phyloP scores from a whole-genome alignment of 129 eudicot species.

The Silybum marianum region DNA sequence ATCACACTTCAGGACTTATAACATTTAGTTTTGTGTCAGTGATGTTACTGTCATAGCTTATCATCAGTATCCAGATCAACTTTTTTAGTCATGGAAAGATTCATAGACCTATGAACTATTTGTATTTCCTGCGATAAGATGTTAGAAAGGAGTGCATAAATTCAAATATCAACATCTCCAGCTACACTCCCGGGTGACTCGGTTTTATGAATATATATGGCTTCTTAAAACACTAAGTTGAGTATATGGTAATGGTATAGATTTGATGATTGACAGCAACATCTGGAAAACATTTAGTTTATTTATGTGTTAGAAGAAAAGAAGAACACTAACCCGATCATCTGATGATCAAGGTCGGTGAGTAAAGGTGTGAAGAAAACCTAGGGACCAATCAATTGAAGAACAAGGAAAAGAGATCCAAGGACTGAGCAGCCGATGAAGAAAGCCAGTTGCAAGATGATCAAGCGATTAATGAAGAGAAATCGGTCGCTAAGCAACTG shows the following conservation, averaged over 20 bases:
- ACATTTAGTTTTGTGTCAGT: not conserved
- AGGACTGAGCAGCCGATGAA: not conserved
- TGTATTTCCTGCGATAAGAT: not conserved
- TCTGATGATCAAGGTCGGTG: not conserved
- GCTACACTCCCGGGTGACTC: not conserved
- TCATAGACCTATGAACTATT: not conserved
- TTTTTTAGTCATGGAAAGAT: not conserved
- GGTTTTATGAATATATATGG: not conserved
- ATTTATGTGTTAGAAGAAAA: not conserved
- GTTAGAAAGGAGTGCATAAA: not conserved
- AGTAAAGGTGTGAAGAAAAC: not conserved
- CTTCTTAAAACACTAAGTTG: not conserved
- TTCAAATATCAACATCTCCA: not conserved
- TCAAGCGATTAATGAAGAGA: not conserved
- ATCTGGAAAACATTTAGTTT: not conserved
- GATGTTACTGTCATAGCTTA: not conserved
- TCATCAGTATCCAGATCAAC: not conserved
- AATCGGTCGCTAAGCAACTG: not conserved
- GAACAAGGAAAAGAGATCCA: not conserved
- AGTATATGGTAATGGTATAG: not conserved
- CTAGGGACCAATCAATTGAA: not conserved
- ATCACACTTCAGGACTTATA: constrained; percentile 5
- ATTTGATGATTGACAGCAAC: not conserved
- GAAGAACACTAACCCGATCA: not conserved
- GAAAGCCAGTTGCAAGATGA: not conserved